phyloP scores from a whole-genome alignment of 306 rosid genomes.

The Fagus crenata region DNA sequence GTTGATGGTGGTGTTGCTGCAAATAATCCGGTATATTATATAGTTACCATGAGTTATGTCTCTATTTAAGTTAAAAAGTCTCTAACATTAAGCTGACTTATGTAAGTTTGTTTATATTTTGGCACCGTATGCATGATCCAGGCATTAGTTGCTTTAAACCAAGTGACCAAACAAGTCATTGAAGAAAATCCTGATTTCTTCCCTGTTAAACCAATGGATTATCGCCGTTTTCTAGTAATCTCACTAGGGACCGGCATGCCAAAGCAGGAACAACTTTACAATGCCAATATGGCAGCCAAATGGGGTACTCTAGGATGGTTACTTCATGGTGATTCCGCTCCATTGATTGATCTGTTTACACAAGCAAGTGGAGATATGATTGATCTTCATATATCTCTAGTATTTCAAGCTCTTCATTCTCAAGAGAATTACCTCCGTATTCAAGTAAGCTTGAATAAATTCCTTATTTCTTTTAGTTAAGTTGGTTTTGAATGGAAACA shows the following conservation, averaged over 20 bases:
- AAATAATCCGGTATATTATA: conserved; percentile 52
- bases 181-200: conserved; percentile 34
- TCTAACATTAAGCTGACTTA: background rate
- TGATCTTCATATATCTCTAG: conserved; percentile 21
- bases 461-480: background rate
- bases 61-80: background rate
- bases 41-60: too few relatives aligned
- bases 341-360: conserved; percentile 29
- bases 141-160: conserved; percentile 38
- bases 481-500: background rate
- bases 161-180: conserved; percentile 37
- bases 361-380: conserved; percentile 38
- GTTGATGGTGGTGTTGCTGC: conserved; percentile 77
- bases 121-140: background rate
- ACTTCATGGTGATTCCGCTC: conserved; percentile 18
- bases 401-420: conserved; percentile 32
- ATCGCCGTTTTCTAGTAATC: conserved; percentile 31
- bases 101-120: too few relatives aligned
- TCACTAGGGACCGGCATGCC: conserved; percentile 46
- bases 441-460: background rate
- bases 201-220: conserved; percentile 36
- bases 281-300: conserved; percentile 33
- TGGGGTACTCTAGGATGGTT: conserved; percentile 44
- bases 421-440: conserved; percentile 32
- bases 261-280: conserved; percentile 23